A percentile compares a stretch with the other conserved stretches of the same genome.
phyloP scores from a whole-genome alignment of 169 alveolate species.

The Plasmodium malariae region DNA sequence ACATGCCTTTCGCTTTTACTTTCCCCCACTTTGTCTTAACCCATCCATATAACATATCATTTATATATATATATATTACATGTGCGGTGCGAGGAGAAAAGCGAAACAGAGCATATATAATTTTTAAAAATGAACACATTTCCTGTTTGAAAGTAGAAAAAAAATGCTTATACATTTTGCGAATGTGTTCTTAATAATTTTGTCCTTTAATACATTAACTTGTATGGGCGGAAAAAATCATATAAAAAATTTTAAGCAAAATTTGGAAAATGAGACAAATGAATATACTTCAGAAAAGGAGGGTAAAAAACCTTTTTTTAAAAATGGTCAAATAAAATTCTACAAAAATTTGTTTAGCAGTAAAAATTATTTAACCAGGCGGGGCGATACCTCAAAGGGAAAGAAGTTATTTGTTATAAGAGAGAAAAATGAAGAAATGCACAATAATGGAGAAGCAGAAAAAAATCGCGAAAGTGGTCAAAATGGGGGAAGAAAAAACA shows the following conservation, averaged over 20 bases:
- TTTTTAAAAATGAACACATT: constrained; percentile 1
- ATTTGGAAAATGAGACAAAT: background rate
- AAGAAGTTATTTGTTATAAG: background rate
- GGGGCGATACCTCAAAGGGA: background rate
- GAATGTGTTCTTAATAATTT: background rate
- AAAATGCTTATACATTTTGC: constrained; percentile 12
- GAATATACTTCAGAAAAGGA: background rate
- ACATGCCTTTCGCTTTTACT: background rate
- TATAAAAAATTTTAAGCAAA: background rate
- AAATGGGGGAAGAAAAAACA: constrained; percentile 10
- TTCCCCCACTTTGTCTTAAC: background rate
- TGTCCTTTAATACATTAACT: background rate
- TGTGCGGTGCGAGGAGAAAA: background rate
- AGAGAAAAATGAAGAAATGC: background rate
- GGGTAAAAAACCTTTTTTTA: background rate
- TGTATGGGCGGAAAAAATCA: constrained; percentile 9
- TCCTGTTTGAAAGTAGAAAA: background rate
- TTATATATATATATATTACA: too few species aligned
- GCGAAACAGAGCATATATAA: background rate
- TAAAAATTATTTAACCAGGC: background rate
- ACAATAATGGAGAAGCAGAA: background rate
- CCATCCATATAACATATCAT: too few species aligned
- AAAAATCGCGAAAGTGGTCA: background rate
- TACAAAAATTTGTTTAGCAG: background rate
- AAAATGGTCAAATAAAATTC: background rate